Conservation (phyloP, 2,329 filamentous ascomycete species). For the Verticillium isaacii region DNA sequence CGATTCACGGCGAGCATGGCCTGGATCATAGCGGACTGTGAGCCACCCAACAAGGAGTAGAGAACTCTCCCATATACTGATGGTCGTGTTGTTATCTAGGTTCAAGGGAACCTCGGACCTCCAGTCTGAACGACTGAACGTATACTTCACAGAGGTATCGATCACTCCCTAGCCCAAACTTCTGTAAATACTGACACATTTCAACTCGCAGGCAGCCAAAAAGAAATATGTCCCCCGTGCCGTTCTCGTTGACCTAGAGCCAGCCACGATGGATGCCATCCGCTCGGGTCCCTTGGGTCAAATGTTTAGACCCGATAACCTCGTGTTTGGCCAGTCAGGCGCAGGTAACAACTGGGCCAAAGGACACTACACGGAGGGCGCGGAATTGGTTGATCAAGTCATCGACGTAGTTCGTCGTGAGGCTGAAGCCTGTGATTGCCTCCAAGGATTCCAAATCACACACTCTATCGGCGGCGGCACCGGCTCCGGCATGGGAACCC, state of each 20-base stretch:
- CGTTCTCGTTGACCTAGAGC: conserved; percentile 98
- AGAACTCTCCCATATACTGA: background rate
- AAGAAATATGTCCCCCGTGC: conserved; percentile 99
- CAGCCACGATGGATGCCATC: conserved; percentile 98
- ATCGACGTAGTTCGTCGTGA: conserved; percentile 97
- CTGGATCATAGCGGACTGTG: conserved; percentile 95
- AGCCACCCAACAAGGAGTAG: conserved; percentile 31
- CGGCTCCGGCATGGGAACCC: conserved; percentile 99
- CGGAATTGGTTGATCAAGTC: conserved; percentile 96
- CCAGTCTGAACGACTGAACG: conserved; percentile 99
- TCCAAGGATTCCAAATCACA: conserved; percentile 99
- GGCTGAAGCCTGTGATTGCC: conserved; percentile 97
- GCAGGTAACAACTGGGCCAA: conserved; percentile 99
- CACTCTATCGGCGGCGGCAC: conserved; percentile 99
- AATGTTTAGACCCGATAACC: conserved; percentile 99
- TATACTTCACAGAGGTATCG: conserved; percentile 83
- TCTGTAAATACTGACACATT: background rate
- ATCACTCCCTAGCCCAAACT: background rate
- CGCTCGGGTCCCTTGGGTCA: conserved; percentile 96
- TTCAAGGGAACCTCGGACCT: conserved; percentile 98
- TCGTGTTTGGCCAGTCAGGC: conserved; percentile 98
- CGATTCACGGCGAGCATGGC: conserved; percentile 85
- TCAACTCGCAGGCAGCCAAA: conserved; percentile 64
- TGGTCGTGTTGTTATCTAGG: conserved; percentile 25
- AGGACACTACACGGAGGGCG: conserved; percentile 99